phyloP scores from a whole-genome alignment of 768 basidiomycete species.

The Panus rudis region DNA sequence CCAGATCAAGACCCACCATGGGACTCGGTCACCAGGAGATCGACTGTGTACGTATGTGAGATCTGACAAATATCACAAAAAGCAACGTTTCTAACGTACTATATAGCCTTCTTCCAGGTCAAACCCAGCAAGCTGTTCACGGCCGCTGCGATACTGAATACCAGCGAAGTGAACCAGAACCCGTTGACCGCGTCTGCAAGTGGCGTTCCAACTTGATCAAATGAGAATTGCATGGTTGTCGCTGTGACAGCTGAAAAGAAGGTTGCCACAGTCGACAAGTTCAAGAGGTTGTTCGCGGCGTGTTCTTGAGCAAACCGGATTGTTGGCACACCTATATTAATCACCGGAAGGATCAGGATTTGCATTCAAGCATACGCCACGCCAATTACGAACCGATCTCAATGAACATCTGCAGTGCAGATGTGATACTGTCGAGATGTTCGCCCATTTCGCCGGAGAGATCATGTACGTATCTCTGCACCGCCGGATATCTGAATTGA shows the following conservation, averaged over 20 bases:
- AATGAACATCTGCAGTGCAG: constrained; percentile 65
- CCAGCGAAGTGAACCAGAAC: constrained; percentile 70
- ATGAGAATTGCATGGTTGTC: constrained; percentile 66
- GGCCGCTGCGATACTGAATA: constrained; percentile 71
- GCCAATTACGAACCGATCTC: constrained; percentile 52
- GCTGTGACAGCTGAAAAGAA: constrained; percentile 75
- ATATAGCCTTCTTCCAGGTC: constrained; percentile 80
- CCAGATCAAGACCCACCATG: constrained; percentile 84
- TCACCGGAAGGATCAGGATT: neutral
- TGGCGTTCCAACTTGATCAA: constrained; percentile 30
- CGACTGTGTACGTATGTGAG: constrained; percentile 47
- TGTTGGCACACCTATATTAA: constrained; percentile 60
- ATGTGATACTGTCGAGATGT: constrained; percentile 62
- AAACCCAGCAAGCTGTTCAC: constrained; percentile 73
- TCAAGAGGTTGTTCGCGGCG: constrained; percentile 58
- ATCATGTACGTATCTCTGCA: constrained; percentile 70
- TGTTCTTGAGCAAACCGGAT: constrained; percentile 75
- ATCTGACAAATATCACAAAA: constrained; percentile 1
- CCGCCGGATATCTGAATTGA: constrained; percentile 66
- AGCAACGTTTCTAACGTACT: constrained; percentile 38
- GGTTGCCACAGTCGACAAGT: constrained; percentile 70
- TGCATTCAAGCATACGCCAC: neutral
- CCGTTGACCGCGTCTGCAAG: constrained; percentile 53
- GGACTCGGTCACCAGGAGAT: constrained; percentile 67
- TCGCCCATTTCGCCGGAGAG: constrained; percentile 69